A percentile compares a stretch with the other conserved stretches of the same genome.
Conservation (phyloP, 129 eudicot genomes). For the Apium graveolens region DNA sequence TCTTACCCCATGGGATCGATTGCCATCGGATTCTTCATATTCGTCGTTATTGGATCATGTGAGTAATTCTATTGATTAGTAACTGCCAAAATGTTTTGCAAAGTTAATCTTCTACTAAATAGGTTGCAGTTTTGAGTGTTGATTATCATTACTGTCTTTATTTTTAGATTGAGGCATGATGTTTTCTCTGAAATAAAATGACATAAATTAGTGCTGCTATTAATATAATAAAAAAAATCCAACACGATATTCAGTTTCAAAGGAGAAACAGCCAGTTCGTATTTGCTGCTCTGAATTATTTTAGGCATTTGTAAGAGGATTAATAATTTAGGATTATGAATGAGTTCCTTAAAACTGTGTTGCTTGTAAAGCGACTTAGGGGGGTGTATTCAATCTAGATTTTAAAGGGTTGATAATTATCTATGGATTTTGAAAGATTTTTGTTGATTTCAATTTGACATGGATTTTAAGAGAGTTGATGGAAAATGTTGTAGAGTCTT, state of each 20-base stretch:
- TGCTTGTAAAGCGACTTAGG: not conserved
- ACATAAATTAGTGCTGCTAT: not conserved
- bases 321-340: not conserved
- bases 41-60: slow-evolving; percentile 74
- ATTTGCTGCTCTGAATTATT: not conserved
- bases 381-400: no score
- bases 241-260: not conserved
- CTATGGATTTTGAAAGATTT: no score
- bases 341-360: not conserved
- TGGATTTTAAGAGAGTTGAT: no score
- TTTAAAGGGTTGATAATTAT: no score
- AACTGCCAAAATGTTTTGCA: not conserved
- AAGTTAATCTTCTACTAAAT: not conserved
- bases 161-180: not conserved
- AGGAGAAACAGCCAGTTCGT: not conserved
- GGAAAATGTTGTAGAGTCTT: no score
- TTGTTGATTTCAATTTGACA: no score
- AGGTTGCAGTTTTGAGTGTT: not conserved
- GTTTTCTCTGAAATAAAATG: not conserved
- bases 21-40: slow-evolving; percentile 58
- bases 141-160: not conserved
- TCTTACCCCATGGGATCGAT: slow-evolving; percentile 68
- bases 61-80: slow-evolving; percentile 23
- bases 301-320: not conserved
- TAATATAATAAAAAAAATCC: not conserved